Conservation (phyloP, 129 eudicot species). For the Cynara cardunculus region DNA sequence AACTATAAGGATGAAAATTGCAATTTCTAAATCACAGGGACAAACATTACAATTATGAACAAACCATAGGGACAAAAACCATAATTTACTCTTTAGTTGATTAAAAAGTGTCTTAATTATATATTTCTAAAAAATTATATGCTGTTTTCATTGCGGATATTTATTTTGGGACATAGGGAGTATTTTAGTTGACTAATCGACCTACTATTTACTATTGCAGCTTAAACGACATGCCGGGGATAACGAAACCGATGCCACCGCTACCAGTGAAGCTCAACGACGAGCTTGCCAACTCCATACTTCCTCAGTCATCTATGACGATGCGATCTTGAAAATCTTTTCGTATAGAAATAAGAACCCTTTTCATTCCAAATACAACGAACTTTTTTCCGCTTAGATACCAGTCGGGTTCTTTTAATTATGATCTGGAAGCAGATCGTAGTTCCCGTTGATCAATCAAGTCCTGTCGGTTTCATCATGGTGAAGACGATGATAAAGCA, state of each 20-base stretch:
- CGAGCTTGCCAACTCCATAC: constrained; percentile 50
- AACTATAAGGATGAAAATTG: too few species aligned
- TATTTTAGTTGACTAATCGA: neutral
- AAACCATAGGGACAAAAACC: too few species aligned
- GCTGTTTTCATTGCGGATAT: neutral
- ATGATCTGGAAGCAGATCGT: neutral
- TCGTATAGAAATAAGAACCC: neutral
- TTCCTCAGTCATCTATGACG: constrained; percentile 22
- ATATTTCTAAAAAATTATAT: neutral
- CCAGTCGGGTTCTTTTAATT: neutral
- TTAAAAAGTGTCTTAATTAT: neutral
- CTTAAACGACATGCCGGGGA: constrained; percentile 35
- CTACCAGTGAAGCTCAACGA: constrained; percentile 49
- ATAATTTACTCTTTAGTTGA: too few species aligned
- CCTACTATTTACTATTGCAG: constrained; percentile 27
- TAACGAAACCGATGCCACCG: constrained; percentile 58
- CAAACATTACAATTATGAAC: too few species aligned
- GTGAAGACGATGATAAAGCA: neutral
- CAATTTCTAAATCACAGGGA: too few species aligned
- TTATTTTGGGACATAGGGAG: neutral
- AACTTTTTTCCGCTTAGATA: neutral
- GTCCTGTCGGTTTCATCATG: neutral
- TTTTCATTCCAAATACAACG: neutral
- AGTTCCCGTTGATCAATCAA: neutral
- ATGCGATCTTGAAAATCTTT: constrained; percentile 10